phyloP scores from a whole-genome alignment of 768 basidiomycete genomes.

The Lactarius deliciosus region DNA sequence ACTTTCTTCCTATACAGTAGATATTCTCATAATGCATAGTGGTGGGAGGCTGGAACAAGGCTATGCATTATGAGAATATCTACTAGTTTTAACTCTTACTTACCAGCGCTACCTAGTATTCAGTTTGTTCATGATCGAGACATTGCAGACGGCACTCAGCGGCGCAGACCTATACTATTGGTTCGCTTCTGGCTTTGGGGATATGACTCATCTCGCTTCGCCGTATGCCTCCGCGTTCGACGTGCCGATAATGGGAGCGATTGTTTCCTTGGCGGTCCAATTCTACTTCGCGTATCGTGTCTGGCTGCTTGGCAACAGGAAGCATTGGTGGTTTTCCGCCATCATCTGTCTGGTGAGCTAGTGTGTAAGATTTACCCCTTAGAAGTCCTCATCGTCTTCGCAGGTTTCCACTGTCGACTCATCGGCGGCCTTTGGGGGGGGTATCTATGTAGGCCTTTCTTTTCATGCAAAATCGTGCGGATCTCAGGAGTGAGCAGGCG shows the following conservation, averaged over 20 bases:
- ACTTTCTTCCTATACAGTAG: neutral
- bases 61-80: no score
- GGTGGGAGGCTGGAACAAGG: no score
- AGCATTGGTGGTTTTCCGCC: neutral
- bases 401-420: slow-evolving; percentile 5
- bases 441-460: neutral
- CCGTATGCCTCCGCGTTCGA: slow-evolving; percentile 29
- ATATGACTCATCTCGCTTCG: slow-evolving; percentile 30
- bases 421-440: neutral
- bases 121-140: slow-evolving; percentile 32
- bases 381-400: neutral
- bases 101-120: slow-evolving; percentile 28
- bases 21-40: no score
- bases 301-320: slow-evolving; percentile 4
- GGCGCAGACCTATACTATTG: slow-evolving; percentile 35
- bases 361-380: neutral
- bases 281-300: slow-evolving; percentile 13
- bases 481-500: neutral
- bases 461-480: neutral
- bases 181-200: slow-evolving; percentile 35
- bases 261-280: slow-evolving; percentile 11
- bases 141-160: slow-evolving; percentile 32
- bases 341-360: slow-evolving; percentile 13
- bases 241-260: slow-evolving; percentile 6
- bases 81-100: neutral